These are phyloP conservation scores for Eimeria praecox DNA, from an alignment of 169 alveolate species.

Conservation along the genomic window DNA sequence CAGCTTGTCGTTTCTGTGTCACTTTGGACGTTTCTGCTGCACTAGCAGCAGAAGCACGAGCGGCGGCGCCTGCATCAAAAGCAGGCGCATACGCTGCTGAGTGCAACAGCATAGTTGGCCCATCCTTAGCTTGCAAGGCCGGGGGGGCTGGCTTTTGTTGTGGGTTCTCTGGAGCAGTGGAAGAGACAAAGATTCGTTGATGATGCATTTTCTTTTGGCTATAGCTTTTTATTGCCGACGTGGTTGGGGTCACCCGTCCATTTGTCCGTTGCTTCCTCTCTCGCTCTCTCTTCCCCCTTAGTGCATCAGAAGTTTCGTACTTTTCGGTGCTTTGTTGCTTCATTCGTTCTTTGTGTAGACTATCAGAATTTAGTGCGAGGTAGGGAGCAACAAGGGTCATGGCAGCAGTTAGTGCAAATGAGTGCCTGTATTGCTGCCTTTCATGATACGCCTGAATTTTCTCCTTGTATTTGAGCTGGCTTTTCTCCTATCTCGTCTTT, in stretches of 20 bases:
- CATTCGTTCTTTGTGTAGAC: background rate
- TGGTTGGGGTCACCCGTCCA: background rate
- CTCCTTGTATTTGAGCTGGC: background rate
- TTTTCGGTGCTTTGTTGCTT: background rate
- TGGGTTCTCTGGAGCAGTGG: slow-evolving; percentile 36
- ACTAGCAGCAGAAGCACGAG: background rate
- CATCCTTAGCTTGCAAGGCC: background rate
- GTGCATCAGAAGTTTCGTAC: background rate
- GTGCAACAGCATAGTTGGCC: slow-evolving; percentile 20
- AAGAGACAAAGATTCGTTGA: background rate
- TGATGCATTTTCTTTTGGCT: slow-evolving; percentile 52
- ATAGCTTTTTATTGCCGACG: background rate
- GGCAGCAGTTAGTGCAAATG: background rate
- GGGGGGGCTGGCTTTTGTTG: slow-evolving; percentile 8
- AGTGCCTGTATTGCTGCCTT: background rate
- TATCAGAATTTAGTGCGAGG: background rate
- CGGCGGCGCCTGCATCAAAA: background rate
- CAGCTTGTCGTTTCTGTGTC: slow-evolving; percentile 12
- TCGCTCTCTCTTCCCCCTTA: background rate
- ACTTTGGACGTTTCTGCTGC: slow-evolving; percentile 26
- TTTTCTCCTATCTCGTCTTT: background rate
- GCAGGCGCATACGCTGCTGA: slow-evolving; percentile 20
- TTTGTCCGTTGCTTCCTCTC: background rate
- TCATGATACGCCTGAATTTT: background rate
- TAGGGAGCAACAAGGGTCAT: background rate